These are phyloP conservation scores for Pezicula radicicola DNA, from an alignment of 2,329 filamentous ascomycete genomes.

Conservation along the genomic window DNA sequence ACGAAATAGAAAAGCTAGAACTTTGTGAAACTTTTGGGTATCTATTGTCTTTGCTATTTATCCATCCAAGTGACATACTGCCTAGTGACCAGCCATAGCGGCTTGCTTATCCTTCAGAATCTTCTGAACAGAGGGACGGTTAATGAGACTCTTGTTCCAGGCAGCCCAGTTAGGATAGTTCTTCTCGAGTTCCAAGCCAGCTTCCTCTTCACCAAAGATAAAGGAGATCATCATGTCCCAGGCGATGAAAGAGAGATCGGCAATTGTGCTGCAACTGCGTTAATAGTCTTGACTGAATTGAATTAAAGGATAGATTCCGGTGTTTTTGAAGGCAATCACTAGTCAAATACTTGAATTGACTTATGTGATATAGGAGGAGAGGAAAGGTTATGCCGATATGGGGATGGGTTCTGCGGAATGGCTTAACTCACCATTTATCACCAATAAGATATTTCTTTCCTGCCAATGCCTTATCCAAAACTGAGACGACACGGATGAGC, in stretches of 20 bases:
- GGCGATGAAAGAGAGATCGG: constrained; percentile 33
- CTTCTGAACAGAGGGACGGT: constrained; percentile 13
- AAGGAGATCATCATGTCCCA: constrained; percentile 18
- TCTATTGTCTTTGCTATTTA: no score
- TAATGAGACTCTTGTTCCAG: constrained; percentile 9
- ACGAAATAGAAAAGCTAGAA: no score
- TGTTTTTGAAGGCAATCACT: no score
- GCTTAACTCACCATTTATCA: constrained; percentile 24
- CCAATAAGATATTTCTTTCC: constrained; percentile 32
- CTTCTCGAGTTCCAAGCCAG: constrained; percentile 7
- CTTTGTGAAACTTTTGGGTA: no score
- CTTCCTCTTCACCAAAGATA: not conserved
- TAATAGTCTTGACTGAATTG: not conserved
- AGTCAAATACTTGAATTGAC: no score
- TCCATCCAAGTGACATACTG: no score
- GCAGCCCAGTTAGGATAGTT: constrained; percentile 6
- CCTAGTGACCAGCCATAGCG: constrained; percentile 1
- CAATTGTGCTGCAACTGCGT: constrained; percentile 25
- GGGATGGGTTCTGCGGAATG: no score
- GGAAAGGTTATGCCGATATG: no score
- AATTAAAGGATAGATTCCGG: no score
- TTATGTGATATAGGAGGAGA: no score
- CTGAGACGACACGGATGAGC: constrained; percentile 36
- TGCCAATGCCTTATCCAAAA: constrained; percentile 36
- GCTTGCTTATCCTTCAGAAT: constrained; percentile 6